Evolutionary conservation across 306 rosid species (phyloP).

Genomic region (Nissolia schottii): DNA sequence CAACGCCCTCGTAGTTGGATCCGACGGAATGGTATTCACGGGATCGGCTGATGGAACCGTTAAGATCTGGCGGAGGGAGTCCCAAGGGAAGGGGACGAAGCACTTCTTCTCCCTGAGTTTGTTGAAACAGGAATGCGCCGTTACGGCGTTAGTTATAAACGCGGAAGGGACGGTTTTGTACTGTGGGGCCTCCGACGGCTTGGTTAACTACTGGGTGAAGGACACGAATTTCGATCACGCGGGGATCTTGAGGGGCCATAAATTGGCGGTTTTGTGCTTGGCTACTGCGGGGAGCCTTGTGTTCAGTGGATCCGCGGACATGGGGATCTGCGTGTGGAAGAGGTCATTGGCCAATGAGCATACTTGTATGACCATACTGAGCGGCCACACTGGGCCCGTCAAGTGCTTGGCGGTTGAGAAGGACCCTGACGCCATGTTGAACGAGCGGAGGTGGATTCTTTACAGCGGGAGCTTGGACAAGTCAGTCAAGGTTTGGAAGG

Average conservation of each 20-base stretch:
- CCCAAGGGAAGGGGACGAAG: constrained; percentile 78
- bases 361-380: constrained; percentile 33
- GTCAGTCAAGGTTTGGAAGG: constrained; percentile 86
- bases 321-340: constrained; percentile 81
- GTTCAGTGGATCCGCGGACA: constrained; percentile 85
- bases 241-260: constrained; percentile 63
- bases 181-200: constrained; percentile 75
- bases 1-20: constrained; percentile 53
- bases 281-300: constrained; percentile 54
- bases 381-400: constrained; percentile 81
- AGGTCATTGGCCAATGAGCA: constrained; percentile 41
- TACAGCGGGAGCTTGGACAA: constrained; percentile 95
- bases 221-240: constrained; percentile 43
- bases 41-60: constrained; percentile 88
- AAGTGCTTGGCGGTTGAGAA: constrained; percentile 76
- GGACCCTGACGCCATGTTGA: constrained; percentile 29
- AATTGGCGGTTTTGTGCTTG: constrained; percentile 70
- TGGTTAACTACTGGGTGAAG: constrained; percentile 62
- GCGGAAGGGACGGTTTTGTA: constrained; percentile 39
- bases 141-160: constrained; percentile 60
- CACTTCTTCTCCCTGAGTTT: constrained; percentile 75
- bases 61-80: constrained; percentile 76
- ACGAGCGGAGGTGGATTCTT: constrained; percentile 53
- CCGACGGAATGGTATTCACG: constrained; percentile 62
- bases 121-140: constrained; percentile 71